Percentiles rank a stretch among this genome's conserved stretches.
phyloP scores from a whole-genome alignment of 2,329 filamentous ascomycete species.

The Beauveria sp. region DNA sequence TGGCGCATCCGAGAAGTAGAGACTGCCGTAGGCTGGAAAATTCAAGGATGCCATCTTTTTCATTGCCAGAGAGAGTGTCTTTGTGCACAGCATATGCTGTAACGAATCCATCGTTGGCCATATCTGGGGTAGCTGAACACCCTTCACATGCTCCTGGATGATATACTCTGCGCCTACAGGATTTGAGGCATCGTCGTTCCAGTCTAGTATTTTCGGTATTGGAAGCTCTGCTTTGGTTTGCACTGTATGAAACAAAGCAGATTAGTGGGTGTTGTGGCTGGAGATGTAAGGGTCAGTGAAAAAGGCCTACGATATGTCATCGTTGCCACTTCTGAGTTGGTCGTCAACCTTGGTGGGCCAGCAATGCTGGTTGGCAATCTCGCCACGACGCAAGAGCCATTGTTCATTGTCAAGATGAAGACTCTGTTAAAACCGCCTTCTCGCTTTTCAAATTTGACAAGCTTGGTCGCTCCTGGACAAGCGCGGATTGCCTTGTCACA shows the following conservation, averaged over 20 bases:
- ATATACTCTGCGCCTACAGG: slow-evolving; percentile 1
- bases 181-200: not conserved
- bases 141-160: not conserved
- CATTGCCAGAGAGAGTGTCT: not conserved
- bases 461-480: not conserved
- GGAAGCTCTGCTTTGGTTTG: not conserved
- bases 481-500: not conserved
- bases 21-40: not conserved
- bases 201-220: not conserved
- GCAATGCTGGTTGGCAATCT: not conserved
- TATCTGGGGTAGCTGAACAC: not conserved
- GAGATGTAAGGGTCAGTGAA: not conserved
- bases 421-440: not conserved
- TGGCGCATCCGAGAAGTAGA: not conserved
- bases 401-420: not conserved
- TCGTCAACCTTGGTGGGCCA: not conserved
- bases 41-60: not conserved
- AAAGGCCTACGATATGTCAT: not conserved
- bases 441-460: not conserved
- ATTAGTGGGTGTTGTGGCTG: not conserved
- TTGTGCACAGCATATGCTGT: not conserved
- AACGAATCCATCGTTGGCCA: not conserved
- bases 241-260: not conserved
- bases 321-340: slow-evolving; percentile 1
- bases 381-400: not conserved